Evolutionary conservation across 2,329 filamentous ascomycete species (phyloP).

Genomic region (Colletotrichum aenigma): DNA sequence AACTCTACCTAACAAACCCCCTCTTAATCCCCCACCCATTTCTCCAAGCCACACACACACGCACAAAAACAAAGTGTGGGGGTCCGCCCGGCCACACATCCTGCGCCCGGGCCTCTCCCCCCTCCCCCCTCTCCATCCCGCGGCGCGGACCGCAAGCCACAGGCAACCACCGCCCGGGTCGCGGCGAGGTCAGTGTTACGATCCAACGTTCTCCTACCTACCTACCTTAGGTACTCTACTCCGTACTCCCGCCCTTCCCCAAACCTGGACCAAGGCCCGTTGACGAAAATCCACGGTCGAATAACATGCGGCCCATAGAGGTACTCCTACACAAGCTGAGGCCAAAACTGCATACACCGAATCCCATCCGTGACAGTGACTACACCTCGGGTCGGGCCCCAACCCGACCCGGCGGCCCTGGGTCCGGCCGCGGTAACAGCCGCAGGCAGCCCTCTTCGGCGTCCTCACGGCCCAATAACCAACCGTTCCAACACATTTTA

Average conservation of each 20-base stretch:
- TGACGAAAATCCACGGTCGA: neutral
- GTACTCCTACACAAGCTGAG: no score
- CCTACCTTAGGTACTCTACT: neutral
- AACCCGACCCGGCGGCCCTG: neutral
- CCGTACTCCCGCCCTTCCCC: neutral
- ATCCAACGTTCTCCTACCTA: neutral
- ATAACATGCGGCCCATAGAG: neutral
- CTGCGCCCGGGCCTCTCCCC: neutral
- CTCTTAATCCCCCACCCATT: neutral
- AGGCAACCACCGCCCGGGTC: neutral
- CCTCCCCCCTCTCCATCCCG: neutral
- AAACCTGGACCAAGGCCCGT: neutral
- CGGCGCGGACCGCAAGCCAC: neutral
- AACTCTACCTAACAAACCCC: neutral
- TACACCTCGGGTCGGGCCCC: neutral
- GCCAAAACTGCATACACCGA: neutral
- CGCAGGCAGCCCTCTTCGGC: neutral
- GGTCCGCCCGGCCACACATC: neutral
- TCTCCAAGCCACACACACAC: neutral
- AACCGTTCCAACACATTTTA: neutral
- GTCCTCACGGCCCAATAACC: neutral
- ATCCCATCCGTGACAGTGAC: neutral
- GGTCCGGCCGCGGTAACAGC: neutral
- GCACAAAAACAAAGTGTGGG: neutral
- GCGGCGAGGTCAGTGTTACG: neutral